These are phyloP conservation scores for Coprinellus micaceus DNA, from an alignment of 768 basidiomycete species.

Conservation along the genomic window DNA sequence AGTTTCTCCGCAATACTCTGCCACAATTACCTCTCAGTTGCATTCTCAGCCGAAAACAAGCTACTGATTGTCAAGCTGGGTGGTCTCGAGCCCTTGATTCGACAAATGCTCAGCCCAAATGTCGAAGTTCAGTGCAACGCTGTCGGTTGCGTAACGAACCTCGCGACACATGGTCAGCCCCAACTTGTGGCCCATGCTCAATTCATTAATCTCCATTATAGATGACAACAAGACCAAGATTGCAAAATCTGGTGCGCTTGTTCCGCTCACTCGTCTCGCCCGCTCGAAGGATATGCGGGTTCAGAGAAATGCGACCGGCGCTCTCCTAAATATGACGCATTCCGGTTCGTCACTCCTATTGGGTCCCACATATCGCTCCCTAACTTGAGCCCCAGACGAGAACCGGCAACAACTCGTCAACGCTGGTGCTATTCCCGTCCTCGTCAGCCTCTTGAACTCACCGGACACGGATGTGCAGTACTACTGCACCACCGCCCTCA, in stretches of 20 bases:
- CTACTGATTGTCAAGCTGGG: conserved; percentile 97
- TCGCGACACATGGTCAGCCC: conserved; percentile 92
- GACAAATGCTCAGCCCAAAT: conserved; percentile 98
- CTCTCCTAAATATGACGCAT: conserved; percentile 98
- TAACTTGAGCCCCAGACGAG: conserved; percentile 62
- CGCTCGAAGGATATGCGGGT: conserved; percentile 99
- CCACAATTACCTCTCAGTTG: conserved; percentile 2
- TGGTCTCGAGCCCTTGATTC: conserved; percentile 94
- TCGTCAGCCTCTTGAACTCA: conserved; percentile 90
- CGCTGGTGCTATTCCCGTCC: conserved; percentile 96
- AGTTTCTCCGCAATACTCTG: conserved; percentile 28
- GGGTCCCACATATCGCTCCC: conserved; percentile 1
- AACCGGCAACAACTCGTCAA: conserved; percentile 98
- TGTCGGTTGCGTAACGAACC: conserved; percentile 97
- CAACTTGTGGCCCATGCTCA: conserved; percentile 1
- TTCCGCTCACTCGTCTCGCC: conserved; percentile 92
- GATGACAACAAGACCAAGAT: conserved; percentile 99
- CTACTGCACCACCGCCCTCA: conserved; percentile 97
- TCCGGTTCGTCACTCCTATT: conserved; percentile 57
- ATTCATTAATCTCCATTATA: conserved; percentile 25
- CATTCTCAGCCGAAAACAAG: conserved; percentile 87
- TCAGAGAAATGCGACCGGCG: conserved; percentile 97
- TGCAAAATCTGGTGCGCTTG: conserved; percentile 97
- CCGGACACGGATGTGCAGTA: conserved; percentile 99
- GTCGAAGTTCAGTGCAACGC: conserved; percentile 99